Base-by-base conservation (phyloP, 2,329 filamentous ascomycete genomes). In the Colletotrichum agaves region DNA sequence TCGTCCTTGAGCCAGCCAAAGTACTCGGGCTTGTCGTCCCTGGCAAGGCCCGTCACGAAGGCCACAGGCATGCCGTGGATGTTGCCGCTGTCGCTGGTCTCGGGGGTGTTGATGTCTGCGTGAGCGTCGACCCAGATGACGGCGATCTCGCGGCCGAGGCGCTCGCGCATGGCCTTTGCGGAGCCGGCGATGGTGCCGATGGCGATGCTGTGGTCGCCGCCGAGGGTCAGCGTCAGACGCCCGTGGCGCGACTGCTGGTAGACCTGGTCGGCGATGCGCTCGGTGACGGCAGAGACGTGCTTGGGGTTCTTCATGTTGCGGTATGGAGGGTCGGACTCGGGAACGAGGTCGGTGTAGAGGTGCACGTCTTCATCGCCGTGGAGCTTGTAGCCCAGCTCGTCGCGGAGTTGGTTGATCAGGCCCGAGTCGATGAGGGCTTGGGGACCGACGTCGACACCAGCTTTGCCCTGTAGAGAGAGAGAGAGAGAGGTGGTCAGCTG, bases 101-200 rank as follows among this genome's bases (percentile, higher is more conserved):
- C 94, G 60, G 95, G 96, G 1, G 93, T 94, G 83, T 99, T 99
- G 84, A 99, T 98, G 80, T 99, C 96, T 61, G 95, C 91, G 80
- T 99, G 96, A 27, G 96, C 96, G 80, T 99, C 96, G 35, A 99
- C 96, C 96, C 96, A 99, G 78, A 99, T 97, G 65, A 99, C 93
- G 12, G 94, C 96, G 70, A 98, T 90, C 74, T 98, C 95, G 63
- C 91, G 87, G 60, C 82, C 88, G 67, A 97, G 83, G 17, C 95
- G 84, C 85, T 99, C 94, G 66, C 93, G 89, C 44, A 93, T 90
- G 0, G 95, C 96, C 82, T 91, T 93, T 39, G 94, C 93, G 1
- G 91, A 93, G 44, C 96, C 96, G 31, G 91, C 91, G 73, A 99
- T 89, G 53, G 93, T 97, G 70, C 96, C 96, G 74, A 99, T 97